Evolutionary conservation across 2,329 filamentous ascomycete species (phyloP).

Genomic region (Arachnomyces sp.): DNA sequence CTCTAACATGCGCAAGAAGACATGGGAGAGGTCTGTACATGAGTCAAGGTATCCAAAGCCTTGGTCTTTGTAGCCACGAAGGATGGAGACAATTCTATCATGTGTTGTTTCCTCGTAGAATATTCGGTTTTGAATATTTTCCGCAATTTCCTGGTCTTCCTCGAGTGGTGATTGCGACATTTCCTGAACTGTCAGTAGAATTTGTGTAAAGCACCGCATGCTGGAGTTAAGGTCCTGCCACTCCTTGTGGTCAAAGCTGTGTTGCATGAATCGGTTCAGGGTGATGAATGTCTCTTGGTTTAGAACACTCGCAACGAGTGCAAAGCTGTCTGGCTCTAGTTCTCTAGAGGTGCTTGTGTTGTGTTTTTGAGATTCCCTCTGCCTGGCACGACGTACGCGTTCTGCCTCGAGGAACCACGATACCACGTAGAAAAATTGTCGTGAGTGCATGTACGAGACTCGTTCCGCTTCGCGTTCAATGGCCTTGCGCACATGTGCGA

Average conservation of each 20-base stretch:
- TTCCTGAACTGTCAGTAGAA: constrained; percentile 82
- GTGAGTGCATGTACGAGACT: constrained; percentile 64
- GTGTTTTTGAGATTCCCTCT: constrained; percentile 46
- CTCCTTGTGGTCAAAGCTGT: constrained; percentile 68
- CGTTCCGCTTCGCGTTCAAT: constrained; percentile 84
- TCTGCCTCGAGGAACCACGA: constrained; percentile 91
- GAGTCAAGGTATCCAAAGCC: constrained; percentile 89
- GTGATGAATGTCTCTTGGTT: constrained; percentile 94
- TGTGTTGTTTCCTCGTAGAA: constrained; percentile 97
- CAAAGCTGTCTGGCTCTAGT: constrained; percentile 65
- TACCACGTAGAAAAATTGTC: constrained; percentile 86
- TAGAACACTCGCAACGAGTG: constrained; percentile 77
- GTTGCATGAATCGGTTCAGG: constrained; percentile 73
- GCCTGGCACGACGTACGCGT: constrained; percentile 57
- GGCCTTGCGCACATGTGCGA: constrained; percentile 75
- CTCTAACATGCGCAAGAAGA: constrained; percentile 86
- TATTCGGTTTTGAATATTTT: constrained; percentile 93
- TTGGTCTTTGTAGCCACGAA: constrained; percentile 84
- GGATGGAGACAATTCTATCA: constrained; percentile 71
- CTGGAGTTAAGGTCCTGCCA: constrained; percentile 81
- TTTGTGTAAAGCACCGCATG: constrained; percentile 92
- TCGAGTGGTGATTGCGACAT: constrained; percentile 79
- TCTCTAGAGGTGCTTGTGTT: constrained; percentile 43
- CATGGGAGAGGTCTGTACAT: constrained; percentile 80
- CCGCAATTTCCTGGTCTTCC: constrained; percentile 95